phyloP scores from a whole-genome alignment of 148 eudicot genomes.

The Suaeda aralocaspica region DNA sequence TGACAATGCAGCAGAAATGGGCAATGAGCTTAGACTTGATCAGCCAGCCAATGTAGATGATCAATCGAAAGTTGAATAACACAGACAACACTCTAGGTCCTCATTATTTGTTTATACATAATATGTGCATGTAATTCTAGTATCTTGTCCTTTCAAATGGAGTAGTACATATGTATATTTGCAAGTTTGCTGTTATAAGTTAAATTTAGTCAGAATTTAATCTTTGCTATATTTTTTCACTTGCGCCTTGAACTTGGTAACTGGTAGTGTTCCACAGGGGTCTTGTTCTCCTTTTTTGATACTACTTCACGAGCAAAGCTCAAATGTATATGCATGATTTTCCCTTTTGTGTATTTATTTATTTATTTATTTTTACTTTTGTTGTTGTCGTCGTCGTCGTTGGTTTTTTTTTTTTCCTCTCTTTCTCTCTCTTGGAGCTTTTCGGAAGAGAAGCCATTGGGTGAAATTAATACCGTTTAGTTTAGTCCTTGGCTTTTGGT shows the following conservation, averaged over 20 bases:
- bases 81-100: slow-evolving; percentile 10
- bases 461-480: too few species aligned
- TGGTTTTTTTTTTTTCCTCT: too few species aligned
- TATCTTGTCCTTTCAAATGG: neutral
- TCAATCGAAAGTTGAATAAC: slow-evolving; percentile 11
- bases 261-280: too few species aligned
- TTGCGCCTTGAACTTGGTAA: neutral
- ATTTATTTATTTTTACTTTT: too few species aligned
- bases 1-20: slow-evolving; percentile 44
- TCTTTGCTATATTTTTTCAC: slow-evolving; percentile 17
- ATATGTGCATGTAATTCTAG: slow-evolving; percentile 2
- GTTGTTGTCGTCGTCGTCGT: too few species aligned
- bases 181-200: slow-evolving; percentile 10
- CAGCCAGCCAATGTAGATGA: slow-evolving; percentile 13
- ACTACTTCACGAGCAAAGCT: too few species aligned
- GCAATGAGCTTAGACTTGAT: neutral
- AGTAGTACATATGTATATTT: slow-evolving; percentile 18
- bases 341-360: too few species aligned
- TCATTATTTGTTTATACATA: slow-evolving; percentile 18
- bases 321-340: too few species aligned
- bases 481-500: too few species aligned
- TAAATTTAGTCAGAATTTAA: slow-evolving; percentile 9
- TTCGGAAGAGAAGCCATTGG: too few species aligned
- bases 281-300: too few species aligned
- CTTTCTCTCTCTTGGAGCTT: too few species aligned